Evolutionary conservation across 2,329 filamentous ascomycete species (phyloP).

Genomic region (Neonectria magnoliae): DNA sequence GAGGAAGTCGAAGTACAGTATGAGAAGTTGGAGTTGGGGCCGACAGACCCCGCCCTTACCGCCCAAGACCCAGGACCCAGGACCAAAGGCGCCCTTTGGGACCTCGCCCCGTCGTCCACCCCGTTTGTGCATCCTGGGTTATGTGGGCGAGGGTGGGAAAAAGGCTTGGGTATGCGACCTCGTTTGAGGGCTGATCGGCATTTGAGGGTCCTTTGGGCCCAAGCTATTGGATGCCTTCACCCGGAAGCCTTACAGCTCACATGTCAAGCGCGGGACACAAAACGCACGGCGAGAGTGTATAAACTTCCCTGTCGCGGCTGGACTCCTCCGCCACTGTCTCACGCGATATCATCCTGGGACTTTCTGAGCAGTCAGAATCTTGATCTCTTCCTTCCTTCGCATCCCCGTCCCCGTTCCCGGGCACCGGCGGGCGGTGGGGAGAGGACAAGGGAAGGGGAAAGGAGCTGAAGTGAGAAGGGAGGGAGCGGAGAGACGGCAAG

Average conservation of each 20-base stretch:
- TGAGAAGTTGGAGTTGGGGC: constrained; percentile 16
- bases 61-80: constrained; percentile 21
- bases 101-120: constrained; percentile 21
- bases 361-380: constrained; percentile 32
- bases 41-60: constrained; percentile 42
- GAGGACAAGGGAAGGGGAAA: not conserved
- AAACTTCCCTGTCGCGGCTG: constrained; percentile 26
- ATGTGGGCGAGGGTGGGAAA: constrained; percentile 23
- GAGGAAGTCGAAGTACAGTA: constrained; percentile 28
- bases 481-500: constrained; percentile 14
- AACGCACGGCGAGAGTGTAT: constrained; percentile 33
- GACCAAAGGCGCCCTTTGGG: constrained; percentile 32
- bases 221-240: constrained; percentile 37
- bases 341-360: constrained; percentile 31
- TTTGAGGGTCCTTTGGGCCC: constrained; percentile 28
- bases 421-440: constrained; percentile 4
- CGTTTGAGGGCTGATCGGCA: constrained; percentile 39
- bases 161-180: constrained; percentile 33
- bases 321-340: constrained; percentile 29
- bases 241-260: constrained; percentile 42
- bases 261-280: constrained; percentile 40
- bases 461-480: not conserved
- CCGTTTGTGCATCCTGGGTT: constrained; percentile 9
- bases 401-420: not conserved
- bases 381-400: constrained; percentile 13